These are phyloP conservation scores for Moesziomyces globuligerus DNA, from an alignment of 1,284 basidiomycete species.

Conservation along the genomic window DNA sequence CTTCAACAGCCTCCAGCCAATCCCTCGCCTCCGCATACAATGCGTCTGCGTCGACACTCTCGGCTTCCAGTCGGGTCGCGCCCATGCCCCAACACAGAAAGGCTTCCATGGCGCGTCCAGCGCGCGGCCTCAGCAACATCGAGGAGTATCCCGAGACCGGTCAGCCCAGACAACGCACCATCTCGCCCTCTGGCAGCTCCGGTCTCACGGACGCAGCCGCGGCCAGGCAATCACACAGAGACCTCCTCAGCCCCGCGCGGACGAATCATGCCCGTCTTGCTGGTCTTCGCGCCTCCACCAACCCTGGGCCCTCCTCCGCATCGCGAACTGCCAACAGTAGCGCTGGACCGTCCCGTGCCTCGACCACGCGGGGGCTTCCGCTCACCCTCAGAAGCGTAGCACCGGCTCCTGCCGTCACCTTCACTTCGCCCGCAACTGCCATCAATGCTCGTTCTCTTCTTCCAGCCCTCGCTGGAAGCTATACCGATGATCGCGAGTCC, in stretches of 20 bases:
- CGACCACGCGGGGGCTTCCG: conserved; percentile 16
- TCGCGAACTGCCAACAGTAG: conserved; percentile 9
- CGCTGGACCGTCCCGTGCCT: neutral
- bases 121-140: conserved; percentile 44
- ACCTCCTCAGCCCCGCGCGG: conserved; percentile 5
- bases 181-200: conserved; percentile 17
- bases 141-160: conserved; percentile 36
- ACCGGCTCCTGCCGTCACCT: conserved; percentile 52
- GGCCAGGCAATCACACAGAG: conserved; percentile 6
- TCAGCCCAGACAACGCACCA: conserved; percentile 7
- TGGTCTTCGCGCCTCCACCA: conserved; percentile 17
- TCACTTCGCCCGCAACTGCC: conserved; percentile 48
- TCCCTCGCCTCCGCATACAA: conserved; percentile 11
- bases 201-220: conserved; percentile 11
- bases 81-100: conserved; percentile 32
- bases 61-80: conserved; percentile 13
- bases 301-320: conserved; percentile 19
- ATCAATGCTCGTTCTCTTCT: conserved; percentile 31
- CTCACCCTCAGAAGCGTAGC: conserved; percentile 37
- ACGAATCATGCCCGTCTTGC: neutral
- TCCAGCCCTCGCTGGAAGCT: conserved; percentile 26
- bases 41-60: neutral
- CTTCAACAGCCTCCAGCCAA: conserved; percentile 2
- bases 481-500: conserved; percentile 45
- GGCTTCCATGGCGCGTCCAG: conserved; percentile 24